A percentile compares a stretch with the other conserved stretches of the same genome.
Evolutionary conservation across 176 grass and related monocot species (phyloP).

Genomic region (Eremochloa ophiuroides): DNA sequence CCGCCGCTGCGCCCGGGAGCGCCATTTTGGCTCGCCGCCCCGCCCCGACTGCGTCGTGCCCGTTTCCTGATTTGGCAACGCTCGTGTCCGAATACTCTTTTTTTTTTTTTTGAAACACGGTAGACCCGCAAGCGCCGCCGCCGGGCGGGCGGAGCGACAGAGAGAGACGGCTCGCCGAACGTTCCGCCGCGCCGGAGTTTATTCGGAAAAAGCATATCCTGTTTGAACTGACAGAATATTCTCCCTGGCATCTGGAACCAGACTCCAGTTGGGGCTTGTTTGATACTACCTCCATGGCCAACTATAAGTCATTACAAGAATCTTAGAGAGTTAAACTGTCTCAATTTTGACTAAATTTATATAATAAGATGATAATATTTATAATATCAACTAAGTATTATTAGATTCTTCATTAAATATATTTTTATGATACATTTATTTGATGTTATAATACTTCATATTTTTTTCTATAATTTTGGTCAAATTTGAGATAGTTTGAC

Average conservation of each 20-base stretch:
- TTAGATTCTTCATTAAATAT: no score
- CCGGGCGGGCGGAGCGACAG: neutral
- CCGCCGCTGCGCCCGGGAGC: neutral
- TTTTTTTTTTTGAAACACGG: constrained; percentile 21
- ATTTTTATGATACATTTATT: no score
- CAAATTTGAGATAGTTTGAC: no score
- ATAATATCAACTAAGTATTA: no score
- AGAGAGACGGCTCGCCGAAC: neutral
- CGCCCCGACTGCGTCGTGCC: neutral
- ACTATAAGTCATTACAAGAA: no score
- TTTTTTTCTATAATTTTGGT: no score
- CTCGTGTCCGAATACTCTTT: neutral
- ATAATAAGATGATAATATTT: no score
- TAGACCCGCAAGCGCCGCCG: constrained; percentile 17
- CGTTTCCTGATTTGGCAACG: neutral
- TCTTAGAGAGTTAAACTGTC: no score
- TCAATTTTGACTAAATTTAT: no score
- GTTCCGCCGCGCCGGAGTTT: neutral
- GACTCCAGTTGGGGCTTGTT: neutral
- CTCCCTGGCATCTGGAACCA: neutral
- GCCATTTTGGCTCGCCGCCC: constrained; percentile 13
- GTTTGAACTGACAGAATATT: neutral
- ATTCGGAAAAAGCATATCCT: constrained; percentile 16
- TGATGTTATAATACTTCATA: no score
- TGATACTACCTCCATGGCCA: no score